These are phyloP conservation scores for Eucalyptus regnans DNA, from an alignment of 345 rosid species.

Conservation along the genomic window DNA sequence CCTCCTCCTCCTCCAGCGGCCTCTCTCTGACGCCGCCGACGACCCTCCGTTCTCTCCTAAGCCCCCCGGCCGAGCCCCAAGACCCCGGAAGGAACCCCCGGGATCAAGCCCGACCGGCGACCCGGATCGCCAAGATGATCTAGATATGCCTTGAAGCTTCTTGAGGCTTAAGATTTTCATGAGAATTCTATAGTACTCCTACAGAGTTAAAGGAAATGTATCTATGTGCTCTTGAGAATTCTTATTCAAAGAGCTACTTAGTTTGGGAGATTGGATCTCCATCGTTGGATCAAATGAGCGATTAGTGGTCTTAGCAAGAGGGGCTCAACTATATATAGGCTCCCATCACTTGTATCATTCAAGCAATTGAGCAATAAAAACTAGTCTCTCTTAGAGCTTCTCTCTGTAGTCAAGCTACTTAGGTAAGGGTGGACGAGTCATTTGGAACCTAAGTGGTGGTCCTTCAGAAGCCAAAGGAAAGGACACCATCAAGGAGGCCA, in stretches of 20 bases:
- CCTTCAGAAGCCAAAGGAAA: background rate
- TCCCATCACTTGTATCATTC: background rate
- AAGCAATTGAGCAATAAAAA: background rate
- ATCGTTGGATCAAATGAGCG: background rate
- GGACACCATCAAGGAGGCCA: background rate
- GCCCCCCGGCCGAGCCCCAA: constrained; percentile 1
- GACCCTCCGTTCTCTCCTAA: constrained; percentile 18
- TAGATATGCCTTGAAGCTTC: background rate
- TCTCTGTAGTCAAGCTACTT: background rate
- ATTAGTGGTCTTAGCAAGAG: no score
- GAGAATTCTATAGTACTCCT: background rate
- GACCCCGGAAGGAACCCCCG: background rate
- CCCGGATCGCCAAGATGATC: background rate
- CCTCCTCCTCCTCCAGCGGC: background rate
- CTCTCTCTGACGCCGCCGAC: background rate
- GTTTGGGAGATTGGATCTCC: background rate
- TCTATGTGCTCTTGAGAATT: background rate
- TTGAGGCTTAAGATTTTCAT: background rate
- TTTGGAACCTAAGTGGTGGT: background rate
- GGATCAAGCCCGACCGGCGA: background rate
- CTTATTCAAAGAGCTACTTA: background rate
- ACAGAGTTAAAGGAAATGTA: no score
- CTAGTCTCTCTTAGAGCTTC: background rate
- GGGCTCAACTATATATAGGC: no score
- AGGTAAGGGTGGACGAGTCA: background rate